Percentiles rank a stretch among this genome's conserved stretches.
Evolutionary conservation across 208 protist species (phyloP).

Genomic region (Leishmania major): DNA sequence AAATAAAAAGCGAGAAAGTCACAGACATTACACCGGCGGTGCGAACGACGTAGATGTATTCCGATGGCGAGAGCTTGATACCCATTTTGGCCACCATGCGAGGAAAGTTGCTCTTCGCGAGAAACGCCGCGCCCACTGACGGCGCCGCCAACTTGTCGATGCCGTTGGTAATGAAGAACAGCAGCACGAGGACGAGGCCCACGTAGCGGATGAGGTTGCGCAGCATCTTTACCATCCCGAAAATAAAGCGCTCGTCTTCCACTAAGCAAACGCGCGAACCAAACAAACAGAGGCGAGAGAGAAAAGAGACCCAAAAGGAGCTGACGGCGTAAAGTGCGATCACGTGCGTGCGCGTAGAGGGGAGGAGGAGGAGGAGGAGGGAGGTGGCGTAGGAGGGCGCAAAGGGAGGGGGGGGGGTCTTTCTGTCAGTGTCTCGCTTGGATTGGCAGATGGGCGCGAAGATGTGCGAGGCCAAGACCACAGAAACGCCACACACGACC

Average conservation of each 20-base stretch:
- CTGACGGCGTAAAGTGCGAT: constrained; percentile 2
- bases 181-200: constrained; percentile 58
- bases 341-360: neutral
- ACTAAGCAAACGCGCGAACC: neutral
- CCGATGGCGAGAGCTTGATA: constrained; percentile 23
- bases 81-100: constrained; percentile 36
- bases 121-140: constrained; percentile 36
- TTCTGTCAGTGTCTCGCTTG: neutral
- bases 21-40: constrained; percentile 61
- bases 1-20: constrained; percentile 77
- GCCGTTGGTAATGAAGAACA: constrained; percentile 60
- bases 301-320: neutral
- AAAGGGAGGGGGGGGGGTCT: constrained; percentile 1
- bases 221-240: constrained; percentile 18
- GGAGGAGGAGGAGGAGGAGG: neutral
- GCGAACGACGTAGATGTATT: constrained; percentile 66
- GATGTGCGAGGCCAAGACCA: neutral
- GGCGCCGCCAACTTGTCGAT: constrained; percentile 58
- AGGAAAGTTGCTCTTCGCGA: constrained; percentile 78
- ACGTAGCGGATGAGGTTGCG: constrained; percentile 63
- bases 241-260: neutral
- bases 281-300: neutral
- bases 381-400: neutral
- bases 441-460: neutral
- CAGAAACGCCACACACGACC: neutral